These are phyloP conservation scores for Ampelomyces quisqualis DNA, from an alignment of 2,329 filamentous ascomycete genomes.

Conservation along the genomic window DNA sequence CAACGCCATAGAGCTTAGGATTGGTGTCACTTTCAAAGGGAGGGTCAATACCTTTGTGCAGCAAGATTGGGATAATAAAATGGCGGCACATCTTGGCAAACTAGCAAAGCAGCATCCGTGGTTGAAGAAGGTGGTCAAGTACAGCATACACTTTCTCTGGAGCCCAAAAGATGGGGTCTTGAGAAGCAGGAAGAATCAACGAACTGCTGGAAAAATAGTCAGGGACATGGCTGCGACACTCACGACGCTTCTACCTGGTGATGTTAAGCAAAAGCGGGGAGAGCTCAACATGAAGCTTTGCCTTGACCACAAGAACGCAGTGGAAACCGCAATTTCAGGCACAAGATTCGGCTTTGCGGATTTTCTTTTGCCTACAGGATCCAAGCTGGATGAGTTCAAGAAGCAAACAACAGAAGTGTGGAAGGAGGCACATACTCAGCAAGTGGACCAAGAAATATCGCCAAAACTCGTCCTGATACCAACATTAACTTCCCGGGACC, in stretches of 20 bases:
- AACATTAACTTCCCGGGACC: background rate
- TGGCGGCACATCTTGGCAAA: conserved; percentile 23
- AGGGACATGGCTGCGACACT: conserved; percentile 22
- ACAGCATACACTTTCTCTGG: conserved; percentile 31
- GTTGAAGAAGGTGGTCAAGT: conserved; percentile 24
- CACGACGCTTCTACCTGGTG: conserved; percentile 14
- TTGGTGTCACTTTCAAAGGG: conserved; percentile 30
- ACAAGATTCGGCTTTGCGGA: conserved; percentile 18
- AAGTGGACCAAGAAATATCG: background rate
- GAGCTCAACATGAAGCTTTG: conserved; percentile 16
- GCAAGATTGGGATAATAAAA: conserved; percentile 32
- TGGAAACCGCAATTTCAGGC: conserved; percentile 5
- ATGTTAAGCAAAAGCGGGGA: conserved; percentile 15
- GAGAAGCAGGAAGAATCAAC: conserved; percentile 17
- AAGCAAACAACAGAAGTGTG: conserved; percentile 12
- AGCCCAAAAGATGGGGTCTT: conserved; percentile 17
- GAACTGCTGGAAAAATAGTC: conserved; percentile 18
- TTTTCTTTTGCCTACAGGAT: conserved; percentile 6
- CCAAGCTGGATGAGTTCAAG: background rate
- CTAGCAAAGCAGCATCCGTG: conserved; percentile 26
- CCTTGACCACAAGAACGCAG: conserved; percentile 14
- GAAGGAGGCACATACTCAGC: conserved; percentile 5
- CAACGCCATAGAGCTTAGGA: conserved; percentile 21
- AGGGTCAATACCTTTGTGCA: conserved; percentile 28
- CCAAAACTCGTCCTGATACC: background rate